A percentile compares a stretch with the other conserved stretches of the same genome.
These are phyloP conservation scores for Hypoxylon sp. DNA, from an alignment of 2,329 filamentous ascomycete species.

Conservation along the genomic window DNA sequence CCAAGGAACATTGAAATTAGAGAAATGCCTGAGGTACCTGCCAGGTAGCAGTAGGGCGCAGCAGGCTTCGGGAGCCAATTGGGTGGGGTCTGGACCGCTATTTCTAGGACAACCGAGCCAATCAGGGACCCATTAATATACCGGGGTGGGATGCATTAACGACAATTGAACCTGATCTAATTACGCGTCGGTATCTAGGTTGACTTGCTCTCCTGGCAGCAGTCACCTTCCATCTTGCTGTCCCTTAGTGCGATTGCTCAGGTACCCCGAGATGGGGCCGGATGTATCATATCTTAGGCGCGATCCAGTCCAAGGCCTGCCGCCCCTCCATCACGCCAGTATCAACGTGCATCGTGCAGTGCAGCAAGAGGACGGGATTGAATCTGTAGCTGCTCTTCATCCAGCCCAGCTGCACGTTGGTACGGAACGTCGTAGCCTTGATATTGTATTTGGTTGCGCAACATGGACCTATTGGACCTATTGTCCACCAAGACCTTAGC, in stretches of 20 bases:
- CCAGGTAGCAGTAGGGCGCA: slow-evolving; percentile 40
- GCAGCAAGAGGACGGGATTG: slow-evolving; percentile 30
- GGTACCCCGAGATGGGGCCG: slow-evolving; percentile 36
- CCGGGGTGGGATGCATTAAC: slow-evolving; percentile 36
- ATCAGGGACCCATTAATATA: slow-evolving; percentile 30
- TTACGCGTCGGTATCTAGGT: slow-evolving; percentile 40
- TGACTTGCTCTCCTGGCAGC: slow-evolving; percentile 33
- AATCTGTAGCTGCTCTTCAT: slow-evolving; percentile 29
- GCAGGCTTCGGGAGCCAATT: slow-evolving; percentile 41
- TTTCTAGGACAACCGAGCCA: slow-evolving; percentile 42
- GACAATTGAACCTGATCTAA: slow-evolving; percentile 31
- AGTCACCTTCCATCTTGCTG: slow-evolving; percentile 37
- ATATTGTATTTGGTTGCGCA: slow-evolving; percentile 25
- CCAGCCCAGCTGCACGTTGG: slow-evolving; percentile 37
- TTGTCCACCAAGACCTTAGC: slow-evolving; percentile 12
- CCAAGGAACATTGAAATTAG: slow-evolving; percentile 35
- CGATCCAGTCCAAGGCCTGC: slow-evolving; percentile 20
- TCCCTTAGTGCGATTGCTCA: slow-evolving; percentile 21
- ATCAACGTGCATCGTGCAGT: slow-evolving; percentile 34
- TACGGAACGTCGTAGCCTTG: slow-evolving; percentile 19
- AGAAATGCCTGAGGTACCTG: slow-evolving; percentile 26
- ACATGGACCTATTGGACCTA: slow-evolving; percentile 12
- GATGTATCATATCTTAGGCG: slow-evolving; percentile 42
- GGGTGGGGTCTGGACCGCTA: slow-evolving; percentile 33
- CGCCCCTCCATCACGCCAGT: slow-evolving; percentile 39